These are phyloP conservation scores for thale cress (Arabidopsis thaliana) DNA, from an alignment of 345 rosid species.

Conservation along the genomic window TAIR10.1 NC_003071.7:13551501-13552000, in stretches of 20 bases:
- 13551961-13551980: constrained; percentile 13
- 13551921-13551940: neutral
- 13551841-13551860: constrained; percentile 93
- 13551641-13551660: constrained; percentile 21
- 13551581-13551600: constrained; percentile 11
- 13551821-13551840: constrained; percentile 88
- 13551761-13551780: constrained; percentile 75
- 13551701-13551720: constrained; percentile 12
- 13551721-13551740: constrained; percentile 13
- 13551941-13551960: constrained; percentile 1
- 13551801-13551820: constrained; percentile 87
- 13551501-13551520: constrained; percentile 2
- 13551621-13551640: neutral
- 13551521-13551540: constrained; percentile 21
- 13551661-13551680: constrained; percentile 9
- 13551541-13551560: constrained; percentile 5
- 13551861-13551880: constrained; percentile 93
- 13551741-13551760: constrained; percentile 17
- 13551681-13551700: constrained; percentile 25
- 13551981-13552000: constrained; percentile 26
- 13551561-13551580: constrained; percentile 1
- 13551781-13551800: constrained; percentile 83
- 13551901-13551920: neutral
- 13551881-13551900: constrained; percentile 88
- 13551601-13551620: neutral